Percentiles rank a stretch among this genome's conserved stretches.
These are phyloP conservation scores for Sphaerostilbella broomeana DNA, from an alignment of 2,329 filamentous ascomycete species.

Conservation along the genomic window DNA sequence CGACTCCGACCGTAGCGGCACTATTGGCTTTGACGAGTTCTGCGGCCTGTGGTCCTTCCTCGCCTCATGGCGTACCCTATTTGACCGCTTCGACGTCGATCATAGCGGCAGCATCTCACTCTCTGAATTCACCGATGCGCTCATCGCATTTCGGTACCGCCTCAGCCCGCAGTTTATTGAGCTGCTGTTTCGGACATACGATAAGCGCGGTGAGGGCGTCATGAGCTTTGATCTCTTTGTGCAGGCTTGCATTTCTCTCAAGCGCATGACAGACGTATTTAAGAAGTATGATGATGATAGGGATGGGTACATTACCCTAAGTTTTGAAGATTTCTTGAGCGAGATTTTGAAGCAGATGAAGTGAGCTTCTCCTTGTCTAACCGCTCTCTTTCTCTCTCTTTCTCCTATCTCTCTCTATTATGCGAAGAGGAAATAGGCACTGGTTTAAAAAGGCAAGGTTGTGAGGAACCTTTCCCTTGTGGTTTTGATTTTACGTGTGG, in stretches of 20 bases:
- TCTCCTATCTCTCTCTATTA: no score
- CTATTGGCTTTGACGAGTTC: constrained; percentile 93
- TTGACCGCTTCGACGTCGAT: constrained; percentile 91
- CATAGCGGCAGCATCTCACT: constrained; percentile 79
- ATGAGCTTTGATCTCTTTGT: constrained; percentile 97
- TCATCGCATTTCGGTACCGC: constrained; percentile 89
- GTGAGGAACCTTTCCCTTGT: no score
- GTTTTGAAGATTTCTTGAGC: constrained; percentile 74
- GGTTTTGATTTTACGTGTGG: no score
- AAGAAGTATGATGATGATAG: constrained; percentile 98
- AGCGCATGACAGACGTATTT: constrained; percentile 98
- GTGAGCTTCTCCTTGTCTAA: no score
- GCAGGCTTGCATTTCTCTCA: constrained; percentile 91
- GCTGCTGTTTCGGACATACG: constrained; percentile 82
- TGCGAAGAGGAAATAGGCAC: no score
- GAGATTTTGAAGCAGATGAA: constrained; percentile 58
- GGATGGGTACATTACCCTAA: constrained; percentile 83
- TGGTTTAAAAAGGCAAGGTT: no score
- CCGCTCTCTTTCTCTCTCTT: no score
- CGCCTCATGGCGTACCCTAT: constrained; percentile 86
- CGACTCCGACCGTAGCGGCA: constrained; percentile 80
- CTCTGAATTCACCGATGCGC: constrained; percentile 80
- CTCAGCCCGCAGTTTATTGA: constrained; percentile 78
- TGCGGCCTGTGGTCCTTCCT: constrained; percentile 95
- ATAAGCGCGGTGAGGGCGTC: constrained; percentile 62